A percentile compares a stretch with the other conserved stretches of the same genome.
phyloP scores from a whole-genome alignment of 306 rosid species.

The peach (Prunus persica) region Prunus_persica_NCBIv2 NC_034013.1:17638501-17639000 shows the following conservation, averaged over 20 bases:
- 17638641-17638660: background rate
- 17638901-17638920: no score
- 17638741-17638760: background rate
- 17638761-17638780: background rate
- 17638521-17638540: no score
- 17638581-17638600: no score
- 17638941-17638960: background rate
- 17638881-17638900: no score
- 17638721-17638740: background rate
- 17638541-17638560: no score
- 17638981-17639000: conserved; percentile 3
- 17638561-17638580: no score
- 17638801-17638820: background rate
- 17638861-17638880: background rate
- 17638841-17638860: background rate
- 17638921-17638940: background rate
- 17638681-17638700: background rate
- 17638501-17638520: background rate
- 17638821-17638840: background rate
- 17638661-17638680: background rate
- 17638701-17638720: background rate
- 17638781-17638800: background rate
- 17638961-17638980: background rate
- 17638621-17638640: background rate
- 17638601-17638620: background rate